Evolutionary conservation across 1,284 basidiomycete genomes (phyloP).

Genomic region (Ustilago esculenta): DNA sequence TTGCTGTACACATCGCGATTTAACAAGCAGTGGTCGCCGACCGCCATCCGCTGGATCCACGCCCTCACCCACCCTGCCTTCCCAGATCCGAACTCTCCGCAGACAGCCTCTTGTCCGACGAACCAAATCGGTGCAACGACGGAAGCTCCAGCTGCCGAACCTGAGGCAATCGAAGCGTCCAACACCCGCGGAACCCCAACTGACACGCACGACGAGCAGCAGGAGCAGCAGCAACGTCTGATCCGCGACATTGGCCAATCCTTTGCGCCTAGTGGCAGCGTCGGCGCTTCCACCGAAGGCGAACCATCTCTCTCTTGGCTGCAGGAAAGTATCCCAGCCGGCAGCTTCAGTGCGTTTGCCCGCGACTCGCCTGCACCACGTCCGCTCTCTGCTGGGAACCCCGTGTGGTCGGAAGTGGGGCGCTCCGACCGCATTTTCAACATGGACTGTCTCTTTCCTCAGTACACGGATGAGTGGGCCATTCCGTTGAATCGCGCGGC

Average conservation of each 20-base stretch:
- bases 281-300: slow-evolving; percentile 22
- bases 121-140: slow-evolving; percentile 24
- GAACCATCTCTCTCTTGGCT: slow-evolving; percentile 22
- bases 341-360: slow-evolving; percentile 29
- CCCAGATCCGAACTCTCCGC: slow-evolving; percentile 8
- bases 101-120: neutral
- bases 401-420: slow-evolving; percentile 49
- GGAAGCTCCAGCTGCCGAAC: slow-evolving; percentile 62
- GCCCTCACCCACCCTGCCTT: slow-evolving; percentile 42
- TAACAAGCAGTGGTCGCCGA: slow-evolving; percentile 25
- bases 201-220: slow-evolving; percentile 6
- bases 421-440: slow-evolving; percentile 62
- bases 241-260: slow-evolving; percentile 35
- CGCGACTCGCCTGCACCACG: slow-evolving; percentile 34
- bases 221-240: slow-evolving; percentile 23
- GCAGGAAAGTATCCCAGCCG: slow-evolving; percentile 21
- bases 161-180: slow-evolving; percentile 47
- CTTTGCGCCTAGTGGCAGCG: slow-evolving; percentile 16
- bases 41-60: slow-evolving; percentile 44
- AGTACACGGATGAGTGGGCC: slow-evolving; percentile 79
- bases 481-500: slow-evolving; percentile 75
- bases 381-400: slow-evolving; percentile 26
- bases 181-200: too few relatives aligned
- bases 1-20: slow-evolving; percentile 48
- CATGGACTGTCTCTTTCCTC: slow-evolving; percentile 66